These are phyloP conservation scores for Cyberlindnera maritima DNA, from an alignment of 805 yeast genomes.

Conservation along the genomic window DNA sequence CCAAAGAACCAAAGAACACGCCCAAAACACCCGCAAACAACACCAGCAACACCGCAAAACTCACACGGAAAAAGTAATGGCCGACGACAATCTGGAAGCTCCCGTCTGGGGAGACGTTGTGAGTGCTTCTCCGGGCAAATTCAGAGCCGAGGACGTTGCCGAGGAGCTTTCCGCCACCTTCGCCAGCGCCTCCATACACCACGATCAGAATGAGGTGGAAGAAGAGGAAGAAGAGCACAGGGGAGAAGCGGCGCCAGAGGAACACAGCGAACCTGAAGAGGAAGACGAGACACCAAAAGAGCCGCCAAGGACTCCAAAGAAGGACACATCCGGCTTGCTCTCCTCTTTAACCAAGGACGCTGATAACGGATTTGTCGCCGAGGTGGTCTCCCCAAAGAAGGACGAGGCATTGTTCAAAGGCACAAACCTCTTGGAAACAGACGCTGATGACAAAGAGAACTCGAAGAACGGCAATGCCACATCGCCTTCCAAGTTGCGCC, in stretches of 20 bases:
- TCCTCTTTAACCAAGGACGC: constrained; percentile 42
- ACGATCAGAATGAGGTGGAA: constrained; percentile 3
- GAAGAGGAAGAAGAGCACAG: not conserved
- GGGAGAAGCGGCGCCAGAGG: constrained; percentile 2
- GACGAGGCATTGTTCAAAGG: constrained; percentile 36
- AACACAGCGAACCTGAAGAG: constrained; percentile 1
- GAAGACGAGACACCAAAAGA: constrained; percentile 1
- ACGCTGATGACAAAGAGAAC: constrained; percentile 5
- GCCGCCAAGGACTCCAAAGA: constrained; percentile 5
- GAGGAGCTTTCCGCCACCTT: constrained; percentile 23
- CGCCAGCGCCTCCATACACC: constrained; percentile 8
- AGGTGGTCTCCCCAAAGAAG: constrained; percentile 24
- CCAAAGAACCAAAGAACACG: not conserved
- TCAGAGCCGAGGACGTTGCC: constrained; percentile 10
- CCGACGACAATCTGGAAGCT: constrained; percentile 46
- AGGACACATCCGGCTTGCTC: constrained; percentile 31
- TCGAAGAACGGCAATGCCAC: constrained; percentile 1
- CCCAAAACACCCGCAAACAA: not conserved
- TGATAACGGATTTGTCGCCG: constrained; percentile 21
- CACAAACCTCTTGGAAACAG: constrained; percentile 12
- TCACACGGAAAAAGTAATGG: constrained; percentile 5
- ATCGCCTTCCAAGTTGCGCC: constrained; percentile 41
- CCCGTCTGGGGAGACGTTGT: constrained; percentile 62
- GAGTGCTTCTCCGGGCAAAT: constrained; percentile 32
- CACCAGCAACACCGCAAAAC: not conserved